A percentile compares a stretch with the other conserved stretches of the same genome.
Evolutionary conservation across 1,139 yeast genomes (phyloP).

Genomic region (Lodderomyces margitis): DNA sequence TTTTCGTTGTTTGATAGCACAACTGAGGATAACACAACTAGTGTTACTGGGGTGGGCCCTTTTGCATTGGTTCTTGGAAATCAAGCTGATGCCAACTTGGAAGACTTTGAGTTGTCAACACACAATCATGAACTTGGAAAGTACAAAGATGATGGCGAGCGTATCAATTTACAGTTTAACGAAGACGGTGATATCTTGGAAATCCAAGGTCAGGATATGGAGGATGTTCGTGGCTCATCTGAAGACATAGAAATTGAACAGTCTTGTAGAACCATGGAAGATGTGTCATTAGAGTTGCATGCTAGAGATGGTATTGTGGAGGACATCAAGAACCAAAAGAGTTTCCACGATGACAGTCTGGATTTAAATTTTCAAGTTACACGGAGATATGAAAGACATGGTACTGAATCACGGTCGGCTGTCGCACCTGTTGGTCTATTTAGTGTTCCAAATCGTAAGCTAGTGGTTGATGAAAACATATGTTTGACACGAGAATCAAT

Average conservation of each 20-base stretch:
- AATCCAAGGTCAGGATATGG: not conserved
- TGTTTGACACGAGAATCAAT: conserved; percentile 10
- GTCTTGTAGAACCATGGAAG: conserved; percentile 3
- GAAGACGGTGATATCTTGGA: conserved; percentile 14
- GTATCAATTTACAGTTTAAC: conserved; percentile 17
- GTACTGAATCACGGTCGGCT: too few species aligned
- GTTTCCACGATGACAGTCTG: conserved; percentile 2
- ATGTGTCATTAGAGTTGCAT: not conserved
- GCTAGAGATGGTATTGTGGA: not conserved
- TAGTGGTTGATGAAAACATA: conserved; percentile 11
- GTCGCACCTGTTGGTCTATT: too few species aligned
- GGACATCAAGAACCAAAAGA: not conserved
- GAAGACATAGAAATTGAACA: conserved; percentile 6
- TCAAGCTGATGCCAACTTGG: conserved; percentile 4
- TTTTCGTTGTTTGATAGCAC: conserved; percentile 4
- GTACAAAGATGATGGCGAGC: not conserved
- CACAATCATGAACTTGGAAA: not conserved
- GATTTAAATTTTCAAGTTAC: conserved; percentile 7
- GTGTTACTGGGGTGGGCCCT: not conserved
- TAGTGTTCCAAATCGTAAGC: not conserved
- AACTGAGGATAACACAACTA: not conserved
- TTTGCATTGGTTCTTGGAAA: not conserved
- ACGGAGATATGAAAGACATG: not conserved
- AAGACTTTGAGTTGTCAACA: not conserved
- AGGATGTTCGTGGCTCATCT: not conserved